Base-by-base conservation (phyloP, 345 rosid species). In the Microthlaspi erraticum region DNA sequence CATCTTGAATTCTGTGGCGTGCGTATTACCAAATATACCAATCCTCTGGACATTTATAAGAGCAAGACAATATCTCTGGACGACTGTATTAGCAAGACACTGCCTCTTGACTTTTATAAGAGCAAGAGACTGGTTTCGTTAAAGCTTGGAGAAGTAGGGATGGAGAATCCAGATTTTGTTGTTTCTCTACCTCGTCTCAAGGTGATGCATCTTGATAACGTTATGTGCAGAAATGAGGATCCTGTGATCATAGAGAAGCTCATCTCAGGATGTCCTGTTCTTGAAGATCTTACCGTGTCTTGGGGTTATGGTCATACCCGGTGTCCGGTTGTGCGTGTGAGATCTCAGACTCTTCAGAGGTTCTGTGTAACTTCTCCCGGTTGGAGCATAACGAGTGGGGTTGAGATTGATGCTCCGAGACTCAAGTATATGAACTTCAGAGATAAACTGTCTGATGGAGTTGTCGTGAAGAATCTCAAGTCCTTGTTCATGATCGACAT, bases 341-440 rank as follows among this genome's bases (percentile, higher is more conserved):
- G 33, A n/a, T 72, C 77, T 55, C 49, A 6, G 42, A 23, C 64
- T 20, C 14, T 72, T 10, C 55, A 54, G 54, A 55, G 14, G 66
- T 1, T 0, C 1, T 1, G 17, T 23, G 26, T 23, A 23, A 23
- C 26, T 2, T 23, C 26, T 23, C 26, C 26, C 2, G 0, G 3
- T 23, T 23, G 26, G 1, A 2, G 2, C 26, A 1, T 2, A 4
- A 2, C 10, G 14, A 7, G 8, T 13, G 14, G 36, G 3, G 70
- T 72, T 53, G 56, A 63, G 54, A 44, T 72, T 26, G 70, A 72
- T 45, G 58, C 70, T 64, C 70, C 77, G 3, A 1, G 34, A 9
- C 65, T 72, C 0, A 17, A 64, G 26, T 54, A 5, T 72, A 0
- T 64, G 64, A 64, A 31, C 7, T 52, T 53, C 1, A 14, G 6